Base-by-base conservation (phyloP, 805 yeast species). In the Hanseniaspora clermontiae region DNA sequence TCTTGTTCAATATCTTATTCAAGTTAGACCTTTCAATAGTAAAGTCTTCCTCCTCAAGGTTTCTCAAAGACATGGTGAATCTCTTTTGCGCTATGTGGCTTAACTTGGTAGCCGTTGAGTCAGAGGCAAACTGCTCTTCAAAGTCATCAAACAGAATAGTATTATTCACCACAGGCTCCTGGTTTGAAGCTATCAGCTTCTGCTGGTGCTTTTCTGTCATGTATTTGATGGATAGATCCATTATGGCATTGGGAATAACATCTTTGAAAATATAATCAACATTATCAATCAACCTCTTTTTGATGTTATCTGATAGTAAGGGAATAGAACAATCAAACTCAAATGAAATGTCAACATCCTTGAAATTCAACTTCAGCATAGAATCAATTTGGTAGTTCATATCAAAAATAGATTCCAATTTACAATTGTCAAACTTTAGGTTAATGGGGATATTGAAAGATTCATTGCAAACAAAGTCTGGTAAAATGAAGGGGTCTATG, bases 11-110 rank as follows among this genome's bases (percentile, higher is more conserved):
- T 32, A 56, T 43, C 19, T 57, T 57, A n/a, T 19, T 37, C 37
- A 68, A 57, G 51, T 68, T 68, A 46, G 68, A 69, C 58, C 69
- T 66, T 59, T 68, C 70, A 39, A 69, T 49, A 57, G 70, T 67
- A 1, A 86, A 81, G 0, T 86, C 76, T 29, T 78, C 74, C 17
- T 53, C 57, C 32, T 53, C 57, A 31, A 43, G 36, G 19, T 53
- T 53, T 46, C 57, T 46, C 49, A 91, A 68, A n/a, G 86, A 80
- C 59, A 91, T 73, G 0, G 97, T 87, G 61, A 86, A 88, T 60
- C 96, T 78, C 1, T 91, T 81, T 15, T 83, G 79, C 49, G 81
- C 78, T 58, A 91, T 71, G 5, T 86, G 77, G 0, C 85, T 77
- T 14, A 90, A 73, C 63, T 84, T 76, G 65, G 81, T 73, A 75